Evolutionary conservation across 1,284 basidiomycete species (phyloP), one percentile per base, ranked within the genome.

Genomic region (Trametes pubescens): DNA sequence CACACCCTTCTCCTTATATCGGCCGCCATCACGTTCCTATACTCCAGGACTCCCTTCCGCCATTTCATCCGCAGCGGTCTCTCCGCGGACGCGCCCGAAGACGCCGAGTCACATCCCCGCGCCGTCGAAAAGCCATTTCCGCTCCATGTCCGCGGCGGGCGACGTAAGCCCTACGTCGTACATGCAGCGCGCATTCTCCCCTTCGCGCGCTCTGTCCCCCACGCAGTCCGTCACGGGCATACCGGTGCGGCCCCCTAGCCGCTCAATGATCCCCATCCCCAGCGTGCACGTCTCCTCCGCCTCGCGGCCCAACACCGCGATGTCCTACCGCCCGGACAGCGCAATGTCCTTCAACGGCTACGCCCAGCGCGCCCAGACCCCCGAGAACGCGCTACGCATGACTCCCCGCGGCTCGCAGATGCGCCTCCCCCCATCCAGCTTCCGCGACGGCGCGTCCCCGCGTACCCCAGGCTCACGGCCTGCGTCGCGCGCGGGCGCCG

Each of bases 201-300:
- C 59, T 18, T 47, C 59, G 2, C 59, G 66, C 32, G 83, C 89
- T 0, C 79, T 91, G 61, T 92, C 91, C 0, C 91, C 92, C 16
- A 77, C 87, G 10, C 81, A 56, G 29, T 65, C 67, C 8, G 76
- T 79, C 48, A 74, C 78, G 9, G 74, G 77, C 52, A 83, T 76
- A 10, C 86, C 86, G 51, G 84, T 88, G n/a, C 84, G 92, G 40
- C 90, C 92, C 37, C 91, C 91, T 1, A 93, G 91, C 73, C 84
- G 90, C 62, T 93, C 92, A 5, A 90, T 86, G 85, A 93, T 94
- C 64, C 92, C 92, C 21, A 82, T 92, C 22, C 91, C 92, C 5
- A 87, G 82, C 65, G 79, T 93, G 2, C 88, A 91, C 55, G 76
- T 93, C 49, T 86, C 87, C 2, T 84, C 87, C 2, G 86, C 86